Conservation (phyloP, 495 filamentous ascomycete species). For the Lepraria neglecta region DNA sequence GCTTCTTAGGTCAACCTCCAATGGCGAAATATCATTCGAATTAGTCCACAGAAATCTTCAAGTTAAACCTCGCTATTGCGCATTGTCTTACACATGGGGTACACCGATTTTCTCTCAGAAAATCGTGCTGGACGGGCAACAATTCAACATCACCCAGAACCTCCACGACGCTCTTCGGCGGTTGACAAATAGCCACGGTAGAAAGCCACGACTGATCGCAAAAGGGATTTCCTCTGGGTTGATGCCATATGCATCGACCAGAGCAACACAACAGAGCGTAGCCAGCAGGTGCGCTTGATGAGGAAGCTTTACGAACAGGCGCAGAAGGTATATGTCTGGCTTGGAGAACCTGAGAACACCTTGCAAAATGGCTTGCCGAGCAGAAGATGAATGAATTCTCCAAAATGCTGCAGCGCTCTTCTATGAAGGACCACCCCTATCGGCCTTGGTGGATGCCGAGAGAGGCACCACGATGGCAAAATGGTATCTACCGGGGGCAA, state of each 20-base stretch:
- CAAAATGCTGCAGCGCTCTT: neutral
- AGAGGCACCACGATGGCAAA: neutral
- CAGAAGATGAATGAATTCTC: neutral
- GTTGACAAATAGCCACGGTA: neutral
- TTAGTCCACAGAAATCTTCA: neutral
- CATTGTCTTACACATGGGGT: neutral
- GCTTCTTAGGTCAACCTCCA: neutral
- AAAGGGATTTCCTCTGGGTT: neutral
- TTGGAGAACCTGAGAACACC: neutral
- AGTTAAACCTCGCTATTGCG: neutral
- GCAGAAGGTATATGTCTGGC: neutral
- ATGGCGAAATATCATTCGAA: neutral
- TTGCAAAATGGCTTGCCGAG: neutral
- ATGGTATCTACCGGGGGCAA: neutral
- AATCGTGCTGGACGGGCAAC: neutral
- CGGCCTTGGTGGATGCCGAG: neutral
- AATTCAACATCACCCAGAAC: neutral
- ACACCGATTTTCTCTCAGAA: neutral
- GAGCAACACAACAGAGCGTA: neutral
- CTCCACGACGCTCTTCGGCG: neutral
- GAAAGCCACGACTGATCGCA: neutral
- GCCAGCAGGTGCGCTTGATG: neutral
- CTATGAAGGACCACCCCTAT: neutral
- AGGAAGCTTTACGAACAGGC: neutral
- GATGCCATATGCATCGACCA: conserved; percentile 4